phyloP scores from a whole-genome alignment of 2,329 filamentous ascomycete species.

The Nigrograna mackinnonii region DNA sequence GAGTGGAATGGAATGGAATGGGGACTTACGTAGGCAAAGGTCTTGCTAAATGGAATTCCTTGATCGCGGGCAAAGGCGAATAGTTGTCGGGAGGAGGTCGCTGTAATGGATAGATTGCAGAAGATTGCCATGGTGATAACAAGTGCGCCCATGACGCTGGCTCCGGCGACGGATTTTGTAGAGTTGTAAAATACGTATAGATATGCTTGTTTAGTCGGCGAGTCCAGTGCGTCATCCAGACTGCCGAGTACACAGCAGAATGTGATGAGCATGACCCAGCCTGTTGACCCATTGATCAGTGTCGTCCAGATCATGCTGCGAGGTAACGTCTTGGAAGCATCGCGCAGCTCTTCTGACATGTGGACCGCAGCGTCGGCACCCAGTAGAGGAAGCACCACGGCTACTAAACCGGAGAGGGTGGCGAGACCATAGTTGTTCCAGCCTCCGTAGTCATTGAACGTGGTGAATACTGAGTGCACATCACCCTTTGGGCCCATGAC shows the following conservation, averaged over 20 bases:
- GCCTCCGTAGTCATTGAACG: slow-evolving; percentile 13
- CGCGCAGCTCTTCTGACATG: slow-evolving; percentile 20
- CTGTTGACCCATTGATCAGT: slow-evolving; percentile 34
- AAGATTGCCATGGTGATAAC: slow-evolving; percentile 26
- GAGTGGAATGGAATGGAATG: not conserved
- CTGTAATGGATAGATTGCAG: slow-evolving; percentile 21
- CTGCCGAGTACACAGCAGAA: slow-evolving; percentile 9
- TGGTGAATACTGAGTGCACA: slow-evolving; percentile 6
- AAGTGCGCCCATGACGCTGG: slow-evolving; percentile 26
- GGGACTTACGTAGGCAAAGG: slow-evolving; percentile 17
- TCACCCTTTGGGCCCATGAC: slow-evolving; percentile 8
- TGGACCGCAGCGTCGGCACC: slow-evolving; percentile 11
- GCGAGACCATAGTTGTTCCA: slow-evolving; percentile 10
- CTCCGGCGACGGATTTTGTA: slow-evolving; percentile 22
- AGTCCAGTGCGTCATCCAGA: slow-evolving; percentile 12
- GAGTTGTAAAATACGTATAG: slow-evolving; percentile 29
- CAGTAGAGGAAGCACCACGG: slow-evolving; percentile 7
- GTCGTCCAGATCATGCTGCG: slow-evolving; percentile 37
- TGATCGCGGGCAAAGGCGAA: slow-evolving; percentile 32
- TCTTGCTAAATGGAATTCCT: slow-evolving; percentile 20
- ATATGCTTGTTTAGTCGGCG: slow-evolving; percentile 18
- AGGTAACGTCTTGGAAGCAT: slow-evolving; percentile 24
- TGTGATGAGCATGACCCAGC: slow-evolving; percentile 27
- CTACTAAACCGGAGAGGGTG: slow-evolving; percentile 8
- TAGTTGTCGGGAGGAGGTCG: slow-evolving; percentile 28